Base-by-base conservation (phyloP, 257 asterid genomes). In the Asclepias syriaca region DNA sequence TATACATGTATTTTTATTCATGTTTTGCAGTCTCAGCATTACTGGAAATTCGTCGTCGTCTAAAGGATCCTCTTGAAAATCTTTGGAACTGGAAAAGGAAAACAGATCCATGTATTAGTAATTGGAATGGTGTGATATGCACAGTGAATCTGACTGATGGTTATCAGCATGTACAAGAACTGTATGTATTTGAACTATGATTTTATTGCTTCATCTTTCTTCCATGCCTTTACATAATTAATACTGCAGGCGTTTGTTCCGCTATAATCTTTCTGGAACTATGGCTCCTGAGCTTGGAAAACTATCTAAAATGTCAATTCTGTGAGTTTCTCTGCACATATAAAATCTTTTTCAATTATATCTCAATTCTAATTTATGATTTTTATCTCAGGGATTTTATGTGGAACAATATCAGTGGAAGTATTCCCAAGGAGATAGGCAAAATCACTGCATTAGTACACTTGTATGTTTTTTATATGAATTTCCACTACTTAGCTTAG, bases 281-380 rank as follows among this genome's bases (percentile, higher is more conserved):
- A 79, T 84, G 74, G 82, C 81, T 73, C 84, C 88, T 18, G 84
- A 81, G 55, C 82, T 84, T 48, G 86, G 88, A 63, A 77, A 72
- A 22, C 71, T 84, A 70, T 81, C 88, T 65, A 76, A 75, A 27
- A 81, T 84, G 65, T 53, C 32, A 29, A 84, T 68, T 32, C 27
- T 84, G 88, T 84, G 81, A 77, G 87, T 73, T 5, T 10, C 4
- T 34, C 50, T 46, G 48, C 22, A 63, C 18, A 61, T 60, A 6
- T 27, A 29, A 27, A 27, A 60, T 61, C 48, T 34, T 58, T 24
- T 6, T 0, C 15, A 4, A 5, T 6, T 61, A 32, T 34, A 24
- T 34, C 22, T 15, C 22, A 27, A 61, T 7, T 61, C 13, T 61
- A 61, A 61, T 61, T 32, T 22, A 14, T 61, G 48, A 27, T 8